Conservation (phyloP, 73 alveolate genomes). For the Paramecium sonneborni region DNA sequence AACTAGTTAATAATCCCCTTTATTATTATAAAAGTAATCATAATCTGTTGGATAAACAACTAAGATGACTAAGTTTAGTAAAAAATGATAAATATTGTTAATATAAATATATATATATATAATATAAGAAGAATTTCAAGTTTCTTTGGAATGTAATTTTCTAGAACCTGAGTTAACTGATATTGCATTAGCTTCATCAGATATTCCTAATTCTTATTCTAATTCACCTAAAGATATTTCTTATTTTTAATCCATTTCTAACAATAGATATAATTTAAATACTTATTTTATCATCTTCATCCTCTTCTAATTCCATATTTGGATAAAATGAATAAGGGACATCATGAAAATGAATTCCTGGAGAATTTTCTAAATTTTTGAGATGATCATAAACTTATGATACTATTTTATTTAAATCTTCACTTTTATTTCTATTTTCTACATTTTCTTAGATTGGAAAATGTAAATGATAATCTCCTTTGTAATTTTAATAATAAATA, state of each 20-base stretch:
- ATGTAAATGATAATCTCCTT: constrained; percentile 15
- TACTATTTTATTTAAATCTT: constrained; percentile 57
- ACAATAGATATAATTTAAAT: neutral
- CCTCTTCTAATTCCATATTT: neutral
- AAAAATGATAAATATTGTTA: neutral
- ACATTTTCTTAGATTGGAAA: constrained; percentile 17
- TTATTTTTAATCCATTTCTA: neutral
- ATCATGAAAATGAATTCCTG: constrained; percentile 63
- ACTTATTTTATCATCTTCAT: neutral
- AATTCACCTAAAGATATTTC: neutral
- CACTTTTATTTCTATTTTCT: constrained; percentile 59
- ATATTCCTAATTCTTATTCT: neutral
- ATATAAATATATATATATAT: neutral
- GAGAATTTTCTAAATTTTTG: constrained; percentile 49
- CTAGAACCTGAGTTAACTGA: neutral
- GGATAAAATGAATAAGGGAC: constrained; percentile 64
- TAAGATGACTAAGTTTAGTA: neutral
- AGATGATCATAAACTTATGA: constrained; percentile 29
- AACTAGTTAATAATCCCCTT: neutral
- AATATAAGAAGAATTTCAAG: neutral
- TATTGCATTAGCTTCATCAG: constrained; percentile 24
- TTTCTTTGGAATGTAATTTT: constrained; percentile 30
- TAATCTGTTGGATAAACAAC: neutral
- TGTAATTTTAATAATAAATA: constrained; percentile 24
- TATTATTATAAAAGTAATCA: neutral